Base-by-base conservation (phyloP, 805 yeast species). In the Jamesozyma rosinii region DNA sequence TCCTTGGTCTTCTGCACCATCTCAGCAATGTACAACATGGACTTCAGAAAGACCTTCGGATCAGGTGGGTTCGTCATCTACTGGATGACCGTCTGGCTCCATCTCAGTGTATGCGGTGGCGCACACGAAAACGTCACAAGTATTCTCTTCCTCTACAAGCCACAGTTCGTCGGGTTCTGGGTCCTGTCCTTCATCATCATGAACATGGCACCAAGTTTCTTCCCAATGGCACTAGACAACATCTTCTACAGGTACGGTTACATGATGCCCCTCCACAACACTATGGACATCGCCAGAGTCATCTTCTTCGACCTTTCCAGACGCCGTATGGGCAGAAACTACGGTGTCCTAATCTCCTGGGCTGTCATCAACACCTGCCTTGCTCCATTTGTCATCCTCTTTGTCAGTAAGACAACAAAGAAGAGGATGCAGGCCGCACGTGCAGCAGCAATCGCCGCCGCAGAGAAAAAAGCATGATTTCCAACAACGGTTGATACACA, bases 51-150 rank as follows among this genome's bases (percentile, higher is more conserved):
- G 2, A 64, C 84, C 0, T 83, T 76, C 65, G 88, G 86, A 1
- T 68, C 62, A 26, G 75, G 78, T 8, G 94, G 94, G 0, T 83
- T 83, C 60, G 71, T 84, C 33, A 79, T 83, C 1, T 75, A 74
- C 48, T 85, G 94, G 94, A 71, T 81, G 75, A 51, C 77, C 19
- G 69, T 77, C 4, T 85, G 66, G 57, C 51, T 83, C 38, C 74
- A 85, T 4, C 78, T 84, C 84, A 65, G 77, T 45, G 84, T 88
- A 0, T 81, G 82, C 27, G 94, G 90, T 45, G 75, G 82, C 38
- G 79, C 81, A 19, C 81, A 79, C 55, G 92, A 84, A 60, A 76
- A 79, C 47, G 63, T 74, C 49, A 77, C 79, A 0, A 57, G 77
- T 59, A 24, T 82, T 5, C 57, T 74, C 6, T 64, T 80, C 38